These are phyloP conservation scores for Boletus barrowsii DNA, from an alignment of 768 basidiomycete species.

Conservation along the genomic window DNA sequence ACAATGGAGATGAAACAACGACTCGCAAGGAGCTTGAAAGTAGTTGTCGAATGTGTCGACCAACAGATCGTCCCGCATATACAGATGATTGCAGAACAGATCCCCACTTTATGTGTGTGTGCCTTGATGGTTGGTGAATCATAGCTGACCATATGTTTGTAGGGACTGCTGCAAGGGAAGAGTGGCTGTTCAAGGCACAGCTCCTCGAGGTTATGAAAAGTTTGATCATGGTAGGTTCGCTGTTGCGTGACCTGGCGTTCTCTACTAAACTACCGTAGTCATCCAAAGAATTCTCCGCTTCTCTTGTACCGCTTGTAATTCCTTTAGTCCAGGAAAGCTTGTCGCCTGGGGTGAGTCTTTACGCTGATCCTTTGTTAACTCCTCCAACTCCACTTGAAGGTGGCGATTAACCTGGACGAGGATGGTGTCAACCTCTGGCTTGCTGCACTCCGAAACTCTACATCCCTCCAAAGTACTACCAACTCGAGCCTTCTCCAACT, in stretches of 20 bases:
- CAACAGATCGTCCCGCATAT: conserved; percentile 67
- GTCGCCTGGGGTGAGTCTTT: conserved; percentile 46
- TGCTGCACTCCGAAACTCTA: conserved; percentile 62
- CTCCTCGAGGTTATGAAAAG: conserved; percentile 69
- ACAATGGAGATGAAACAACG: conserved; percentile 75
- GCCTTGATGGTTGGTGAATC: neutral
- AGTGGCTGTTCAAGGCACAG: conserved; percentile 69
- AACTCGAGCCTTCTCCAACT: conserved; percentile 59
- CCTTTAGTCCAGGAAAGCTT: conserved; percentile 67
- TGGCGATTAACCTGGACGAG: conserved; percentile 66
- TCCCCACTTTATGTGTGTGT: conserved; percentile 69
- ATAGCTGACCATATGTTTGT: conserved; percentile 10
- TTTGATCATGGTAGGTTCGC: conserved; percentile 55
- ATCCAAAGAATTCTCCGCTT: conserved; percentile 56
- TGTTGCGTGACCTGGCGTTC: neutral
- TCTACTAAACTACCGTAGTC: conserved; percentile 44
- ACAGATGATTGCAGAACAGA: conserved; percentile 53
- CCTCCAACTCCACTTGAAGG: conserved; percentile 39
- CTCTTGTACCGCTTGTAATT: conserved; percentile 53
- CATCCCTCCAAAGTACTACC: conserved; percentile 45
- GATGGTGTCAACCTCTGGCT: conserved; percentile 79
- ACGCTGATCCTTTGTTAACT: neutral
- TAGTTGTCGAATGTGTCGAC: conserved; percentile 55
- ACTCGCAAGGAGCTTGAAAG: conserved; percentile 66
- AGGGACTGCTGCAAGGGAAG: conserved; percentile 70